Percentiles rank a stretch among this genome's conserved stretches.
Conservation (phyloP, 1,284 basidiomycete species). For the Tylopilus orsonianus region DNA sequence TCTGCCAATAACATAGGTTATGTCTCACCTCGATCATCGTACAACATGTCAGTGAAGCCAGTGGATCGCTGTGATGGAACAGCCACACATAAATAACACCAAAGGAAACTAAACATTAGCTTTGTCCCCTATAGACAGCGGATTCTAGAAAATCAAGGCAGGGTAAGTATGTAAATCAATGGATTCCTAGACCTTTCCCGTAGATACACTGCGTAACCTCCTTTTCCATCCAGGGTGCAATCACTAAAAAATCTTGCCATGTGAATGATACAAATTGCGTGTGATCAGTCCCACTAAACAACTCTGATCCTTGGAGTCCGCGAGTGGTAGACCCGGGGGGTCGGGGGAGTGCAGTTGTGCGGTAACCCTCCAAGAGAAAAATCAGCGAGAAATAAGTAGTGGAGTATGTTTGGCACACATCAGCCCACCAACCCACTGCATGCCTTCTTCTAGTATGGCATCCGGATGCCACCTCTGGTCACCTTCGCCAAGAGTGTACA, state of each 20-base stretch:
- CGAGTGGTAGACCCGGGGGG: constrained; percentile 39
- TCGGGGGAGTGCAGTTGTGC: constrained; percentile 57
- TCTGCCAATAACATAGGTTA: constrained; percentile 18
- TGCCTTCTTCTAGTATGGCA: constrained; percentile 56
- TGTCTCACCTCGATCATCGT: constrained; percentile 37
- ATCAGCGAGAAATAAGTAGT: constrained; percentile 3
- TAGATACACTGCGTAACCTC: constrained; percentile 60
- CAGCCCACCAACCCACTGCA: constrained; percentile 70
- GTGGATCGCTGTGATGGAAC: constrained; percentile 11
- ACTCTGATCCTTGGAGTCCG: constrained; percentile 49
- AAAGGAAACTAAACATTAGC: constrained; percentile 1
- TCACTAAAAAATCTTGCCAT: constrained; percentile 64
- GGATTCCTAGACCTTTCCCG: constrained; percentile 66
- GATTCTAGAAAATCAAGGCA: constrained; percentile 11
- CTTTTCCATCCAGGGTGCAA: constrained; percentile 76
- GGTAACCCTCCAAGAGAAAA: constrained; percentile 49
- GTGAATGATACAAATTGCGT: constrained; percentile 66
- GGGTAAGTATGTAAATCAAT: constrained; percentile 19
- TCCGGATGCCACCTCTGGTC: constrained; percentile 66
- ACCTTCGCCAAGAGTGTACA: constrained; percentile 64
- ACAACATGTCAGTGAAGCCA: constrained; percentile 14
- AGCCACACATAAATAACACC: constrained; percentile 19
- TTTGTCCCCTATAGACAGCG: background rate
- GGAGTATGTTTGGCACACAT: constrained; percentile 46
- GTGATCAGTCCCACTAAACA: constrained; percentile 47